Evolutionary conservation across 805 yeast genomes (phyloP).

Genomic region (Myxozyma monticola): DNA sequence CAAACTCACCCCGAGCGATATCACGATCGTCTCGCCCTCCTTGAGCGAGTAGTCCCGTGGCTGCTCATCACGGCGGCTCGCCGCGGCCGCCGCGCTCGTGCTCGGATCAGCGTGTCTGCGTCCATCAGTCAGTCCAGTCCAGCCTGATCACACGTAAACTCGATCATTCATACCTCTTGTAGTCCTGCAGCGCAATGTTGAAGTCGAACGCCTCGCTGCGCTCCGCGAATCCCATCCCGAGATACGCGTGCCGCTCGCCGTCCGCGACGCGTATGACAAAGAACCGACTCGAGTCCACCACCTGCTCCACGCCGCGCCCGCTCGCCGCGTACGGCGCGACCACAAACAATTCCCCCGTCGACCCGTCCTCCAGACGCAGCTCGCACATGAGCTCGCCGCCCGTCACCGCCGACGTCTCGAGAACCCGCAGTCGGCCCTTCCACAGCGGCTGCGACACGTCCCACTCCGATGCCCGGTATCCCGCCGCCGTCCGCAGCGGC

Average conservation of each 20-base stretch:
- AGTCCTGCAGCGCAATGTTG: constrained; percentile 42
- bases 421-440: constrained; percentile 39
- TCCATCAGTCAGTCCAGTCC: neutral
- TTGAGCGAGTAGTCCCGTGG: constrained; percentile 34
- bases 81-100: neutral
- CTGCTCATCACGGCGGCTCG: neutral
- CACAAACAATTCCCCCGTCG: constrained; percentile 41
- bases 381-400: constrained; percentile 30
- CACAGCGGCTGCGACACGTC: constrained; percentile 41
- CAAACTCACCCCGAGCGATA: constrained; percentile 26
- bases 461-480: constrained; percentile 39
- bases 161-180: constrained; percentile 24
- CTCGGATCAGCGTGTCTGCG: constrained; percentile 6
- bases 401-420: constrained; percentile 31
- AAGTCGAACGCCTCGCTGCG: constrained; percentile 41
- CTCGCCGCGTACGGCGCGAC: constrained; percentile 38
- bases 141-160: neutral
- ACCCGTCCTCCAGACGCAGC: constrained; percentile 37
- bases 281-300: constrained; percentile 39
- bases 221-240: constrained; percentile 47
- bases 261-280: constrained; percentile 43
- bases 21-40: constrained; percentile 33
- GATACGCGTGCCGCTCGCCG: constrained; percentile 39
- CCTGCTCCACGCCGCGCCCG: constrained; percentile 40
- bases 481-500: constrained; percentile 34